Evolutionary conservation across 2,329 filamentous ascomycete species (phyloP), one percentile per base, ranked within the genome.

Genomic region (Fusarium scirpi): DNA sequence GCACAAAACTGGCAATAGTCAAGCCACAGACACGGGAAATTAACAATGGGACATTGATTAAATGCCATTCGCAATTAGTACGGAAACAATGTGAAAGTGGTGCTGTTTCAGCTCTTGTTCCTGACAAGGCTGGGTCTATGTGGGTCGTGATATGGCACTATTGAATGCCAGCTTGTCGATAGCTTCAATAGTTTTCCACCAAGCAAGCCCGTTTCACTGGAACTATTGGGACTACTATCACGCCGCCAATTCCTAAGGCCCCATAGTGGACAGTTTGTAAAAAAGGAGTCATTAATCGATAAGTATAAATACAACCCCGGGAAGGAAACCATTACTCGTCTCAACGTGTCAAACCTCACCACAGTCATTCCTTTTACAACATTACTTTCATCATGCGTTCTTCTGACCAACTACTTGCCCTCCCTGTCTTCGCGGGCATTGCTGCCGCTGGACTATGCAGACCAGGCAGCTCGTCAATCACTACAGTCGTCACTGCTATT

Each of bases 401-500:
- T 38, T 38, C 34, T n/a, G 18, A n/a, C 34, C 34, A 38, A 4
- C 18, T 38, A 38, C 34, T 38, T n/a, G 10, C 18, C 18, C 34
- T 38, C 7, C 18, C 34, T 7, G 18, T 38, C 10, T 38, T 38
- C 34, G 18, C 34, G 6, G 34, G 10, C 5, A n/a, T 38, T 2
- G 18, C 18, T n/a, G 18, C 18, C 6, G 34, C 34, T 0, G 34
- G 34, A n/a, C 18, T 38, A 4, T 38, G 34, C 18, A 38, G 34
- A 1, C 34, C 34, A n/a, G 34, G 34, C 34, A 38, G 0, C 34
- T 38, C 18, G n/a, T 7, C 18, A 0, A n/a, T 38, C 34, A 38
- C 34, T 0, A n/a, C 34, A n/a, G 9, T 18, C 5, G 1, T n/a
- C 4, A 0, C 34, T 12, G 18, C 34, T 3, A 38, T n/a, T 11